phyloP scores from a whole-genome alignment of 345 rosid species.

The Noccaea caerulescens region DNA sequence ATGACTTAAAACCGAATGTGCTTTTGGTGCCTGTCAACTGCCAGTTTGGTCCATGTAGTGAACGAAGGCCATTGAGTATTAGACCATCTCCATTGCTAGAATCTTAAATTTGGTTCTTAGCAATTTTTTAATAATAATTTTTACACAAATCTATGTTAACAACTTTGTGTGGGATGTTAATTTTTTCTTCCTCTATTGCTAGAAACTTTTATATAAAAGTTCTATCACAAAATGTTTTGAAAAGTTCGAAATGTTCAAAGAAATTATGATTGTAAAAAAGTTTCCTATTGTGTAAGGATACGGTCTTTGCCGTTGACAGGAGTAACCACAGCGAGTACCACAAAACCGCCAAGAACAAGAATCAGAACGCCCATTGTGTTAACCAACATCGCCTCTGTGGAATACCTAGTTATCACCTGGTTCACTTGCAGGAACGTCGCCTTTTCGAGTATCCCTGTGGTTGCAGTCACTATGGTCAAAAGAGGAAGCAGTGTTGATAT shows the following conservation, averaged over 20 bases:
- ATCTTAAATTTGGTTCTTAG: no score
- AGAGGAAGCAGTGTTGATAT: conserved; percentile 64
- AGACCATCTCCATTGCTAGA: no score
- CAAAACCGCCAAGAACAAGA: conserved; percentile 74
- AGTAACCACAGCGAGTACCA: conserved; percentile 69
- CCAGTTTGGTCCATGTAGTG: no score
- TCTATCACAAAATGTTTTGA: conserved; percentile 21
- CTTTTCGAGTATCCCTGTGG: conserved; percentile 83
- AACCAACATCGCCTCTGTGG: conserved; percentile 74
- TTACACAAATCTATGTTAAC: no score
- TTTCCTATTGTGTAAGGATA: conserved; percentile 43
- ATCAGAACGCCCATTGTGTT: conserved; percentile 77
- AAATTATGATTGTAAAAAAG: not conserved
- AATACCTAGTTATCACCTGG: conserved; percentile 67
- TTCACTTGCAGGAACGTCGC: conserved; percentile 81
- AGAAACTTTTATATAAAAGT: no score
- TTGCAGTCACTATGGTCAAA: conserved; percentile 63
- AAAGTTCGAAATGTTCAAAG: conserved; percentile 7
- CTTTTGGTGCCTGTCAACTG: no score
- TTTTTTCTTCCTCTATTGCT: no score
- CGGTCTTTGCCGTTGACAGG: conserved; percentile 58
- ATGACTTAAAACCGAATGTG: no score
- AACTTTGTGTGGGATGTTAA: no score
- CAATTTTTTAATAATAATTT: no score
- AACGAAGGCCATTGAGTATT: no score